Evolutionary conservation across 371 early-diverging fungal species (phyloP).

Genomic region (Rhizopus microsporus): DNA sequence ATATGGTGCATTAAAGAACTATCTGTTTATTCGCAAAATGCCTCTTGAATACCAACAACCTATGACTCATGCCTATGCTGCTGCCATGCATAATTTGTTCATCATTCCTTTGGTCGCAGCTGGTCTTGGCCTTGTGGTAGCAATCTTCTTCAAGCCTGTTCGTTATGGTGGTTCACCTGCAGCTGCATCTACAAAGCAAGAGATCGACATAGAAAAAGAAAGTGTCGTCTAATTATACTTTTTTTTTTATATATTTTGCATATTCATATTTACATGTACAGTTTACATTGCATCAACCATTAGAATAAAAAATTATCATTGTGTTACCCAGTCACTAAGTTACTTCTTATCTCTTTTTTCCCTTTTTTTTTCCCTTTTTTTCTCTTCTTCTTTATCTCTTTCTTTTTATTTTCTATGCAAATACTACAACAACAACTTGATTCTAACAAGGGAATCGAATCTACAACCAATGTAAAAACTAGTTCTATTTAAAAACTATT

Average conservation of each 20-base stretch:
- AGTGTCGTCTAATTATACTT: background rate
- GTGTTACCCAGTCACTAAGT: too few relatives aligned
- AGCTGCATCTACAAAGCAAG: conserved; percentile 3
- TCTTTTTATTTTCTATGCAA: too few relatives aligned
- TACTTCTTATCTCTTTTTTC: too few relatives aligned
- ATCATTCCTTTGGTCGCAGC: conserved; percentile 58
- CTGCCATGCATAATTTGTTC: conserved; percentile 61
- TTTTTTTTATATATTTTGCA: background rate
- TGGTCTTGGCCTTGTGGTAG: conserved; percentile 51
- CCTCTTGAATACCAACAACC: conserved; percentile 35
- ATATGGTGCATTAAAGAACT: conserved; percentile 38
- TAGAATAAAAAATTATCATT: too few relatives aligned
- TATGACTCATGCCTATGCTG: conserved; percentile 59
- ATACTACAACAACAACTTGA: too few relatives aligned
- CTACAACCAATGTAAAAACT: background rate
- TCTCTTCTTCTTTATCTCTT: too few relatives aligned
- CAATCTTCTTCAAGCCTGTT: conserved; percentile 46
- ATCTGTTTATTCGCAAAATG: conserved; percentile 34
- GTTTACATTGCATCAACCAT: too few relatives aligned
- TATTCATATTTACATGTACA: background rate
- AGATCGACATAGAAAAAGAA: conserved; percentile 6
- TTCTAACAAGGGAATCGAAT: too few relatives aligned
- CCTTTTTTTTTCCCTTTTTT: too few relatives aligned
- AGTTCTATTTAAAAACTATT: background rate
- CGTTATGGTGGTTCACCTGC: conserved; percentile 26